phyloP scores from a whole-genome alignment of 345 rosid genomes.

The Eucalyptus rudis region DNA sequence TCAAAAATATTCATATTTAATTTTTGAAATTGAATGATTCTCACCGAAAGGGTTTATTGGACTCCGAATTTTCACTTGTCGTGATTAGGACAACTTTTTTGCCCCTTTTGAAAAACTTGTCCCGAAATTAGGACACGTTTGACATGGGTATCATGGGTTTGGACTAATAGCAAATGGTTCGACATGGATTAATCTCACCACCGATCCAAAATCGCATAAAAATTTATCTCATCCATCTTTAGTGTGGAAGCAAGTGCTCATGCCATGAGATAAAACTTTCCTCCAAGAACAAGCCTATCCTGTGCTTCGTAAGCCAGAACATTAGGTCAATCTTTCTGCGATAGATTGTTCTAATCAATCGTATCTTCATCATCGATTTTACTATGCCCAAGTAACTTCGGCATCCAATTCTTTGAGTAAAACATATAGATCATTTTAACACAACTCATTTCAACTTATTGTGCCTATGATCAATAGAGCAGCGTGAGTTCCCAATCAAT shows the following conservation, averaged over 20 bases:
- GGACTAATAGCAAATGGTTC: not conserved
- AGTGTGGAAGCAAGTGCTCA: not conserved
- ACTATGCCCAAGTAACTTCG: not conserved
- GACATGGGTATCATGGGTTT: too few relatives aligned
- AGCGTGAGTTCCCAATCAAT: not conserved
- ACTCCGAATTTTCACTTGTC: too few relatives aligned
- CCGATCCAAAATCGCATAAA: not conserved
- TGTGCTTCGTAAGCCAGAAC: fast-evolving
- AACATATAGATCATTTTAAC: not conserved
- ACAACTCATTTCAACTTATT: not conserved
- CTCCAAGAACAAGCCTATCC: not conserved
- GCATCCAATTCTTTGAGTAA: not conserved
- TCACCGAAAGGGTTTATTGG: too few relatives aligned
- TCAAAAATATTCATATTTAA: too few relatives aligned
- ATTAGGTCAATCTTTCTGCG: fast-evolving
- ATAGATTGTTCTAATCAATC: not conserved
- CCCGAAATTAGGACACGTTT: too few relatives aligned
- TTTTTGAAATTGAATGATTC: too few relatives aligned
- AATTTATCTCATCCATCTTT: not conserved
- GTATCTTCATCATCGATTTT: not conserved
- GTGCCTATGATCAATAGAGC: not conserved
- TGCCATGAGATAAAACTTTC: not conserved
- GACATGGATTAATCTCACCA: not conserved
- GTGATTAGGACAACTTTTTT: too few relatives aligned
- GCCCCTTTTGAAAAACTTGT: too few relatives aligned